Evolutionary conservation across 2,329 filamentous ascomycete species (phyloP), one percentile per base, ranked within the genome.

Genomic region (Fusarium penzigii): DNA sequence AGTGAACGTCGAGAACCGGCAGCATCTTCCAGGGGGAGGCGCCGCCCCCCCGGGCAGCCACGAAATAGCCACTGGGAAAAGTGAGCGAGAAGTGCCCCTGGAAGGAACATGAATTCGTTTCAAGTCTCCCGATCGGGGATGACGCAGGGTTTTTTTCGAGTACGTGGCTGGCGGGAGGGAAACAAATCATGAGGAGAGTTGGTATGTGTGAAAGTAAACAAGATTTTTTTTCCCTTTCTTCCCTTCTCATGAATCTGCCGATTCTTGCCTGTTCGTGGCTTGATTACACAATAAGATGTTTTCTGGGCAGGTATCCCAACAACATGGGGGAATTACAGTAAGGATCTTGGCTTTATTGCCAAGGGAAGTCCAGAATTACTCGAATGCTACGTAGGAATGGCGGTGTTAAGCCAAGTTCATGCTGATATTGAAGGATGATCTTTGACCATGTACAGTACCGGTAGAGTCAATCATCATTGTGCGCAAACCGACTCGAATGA

Each of bases 101-200:
- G 39, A 11, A 29, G 36, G 42, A 20, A 29, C 32, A 11, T 36
- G 10, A 36, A 36, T 5, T 58, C 56, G 61, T 64, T 64, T 64
- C 61, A 64, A 45, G 51, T 57, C 39, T 59, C 61, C 61, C 52
- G 59, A 64, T 64, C 51, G 58, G 58, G 58, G 40, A 46, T 52
- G 57, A 51, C 41, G 29, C 36, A 46, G n/a, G 14, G 14, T 25
- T 11, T 14, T 11, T 14, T 42, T 20, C 49, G 39, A 25, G 41
- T 55, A 51, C 55, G 55, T 53, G 57, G 57, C 53, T 46, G 44
- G 49, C 32, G 49, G 49, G 57, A 57, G 43, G 17, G 44, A 56
- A 49, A 46, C 29, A 42, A 39, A 42, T 46, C 38, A 38, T 46
- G 43, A 42, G 32, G 25, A 5, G 51, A 36, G 29, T 29, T 49